Evolutionary conservation across 768 basidiomycete species (phyloP).

Genomic region (Podaxis sp.): DNA sequence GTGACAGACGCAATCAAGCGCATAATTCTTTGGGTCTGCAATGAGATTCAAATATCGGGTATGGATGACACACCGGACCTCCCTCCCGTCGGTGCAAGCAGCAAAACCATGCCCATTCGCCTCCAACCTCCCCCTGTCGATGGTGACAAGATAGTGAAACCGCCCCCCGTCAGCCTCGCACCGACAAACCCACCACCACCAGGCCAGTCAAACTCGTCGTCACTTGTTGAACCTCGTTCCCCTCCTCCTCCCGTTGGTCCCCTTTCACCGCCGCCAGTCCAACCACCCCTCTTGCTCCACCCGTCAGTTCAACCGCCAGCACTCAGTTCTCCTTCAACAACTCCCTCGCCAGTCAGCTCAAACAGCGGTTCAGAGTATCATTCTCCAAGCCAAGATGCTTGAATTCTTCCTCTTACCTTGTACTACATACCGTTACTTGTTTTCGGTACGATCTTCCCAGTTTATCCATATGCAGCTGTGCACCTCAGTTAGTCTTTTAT

Average conservation of each 20-base stretch:
- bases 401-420: not conserved
- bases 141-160: not conserved
- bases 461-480: not conserved
- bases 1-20: slow-evolving; percentile 62
- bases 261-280: not conserved
- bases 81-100: slow-evolving; percentile 6
- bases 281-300: not conserved
- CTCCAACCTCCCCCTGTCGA: not conserved
- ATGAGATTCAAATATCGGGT: slow-evolving; percentile 23
- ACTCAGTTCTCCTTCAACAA: not conserved
- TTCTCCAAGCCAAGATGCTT: slow-evolving; percentile 2
- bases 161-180: not conserved
- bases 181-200: not conserved
- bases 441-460: not conserved
- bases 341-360: slow-evolving; percentile 2
- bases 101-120: slow-evolving; percentile 1
- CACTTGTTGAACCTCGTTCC: not conserved
- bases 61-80: slow-evolving; percentile 9
- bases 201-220: not conserved
- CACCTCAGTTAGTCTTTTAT: not conserved
- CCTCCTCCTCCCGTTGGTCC: slow-evolving; percentile 1
- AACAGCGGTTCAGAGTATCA: slow-evolving; percentile 9
- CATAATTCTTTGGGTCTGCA: slow-evolving; percentile 58
- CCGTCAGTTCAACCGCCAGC: not conserved
- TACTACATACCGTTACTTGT: not conserved